These are phyloP conservation scores for Ogataea paraovalis DNA, from an alignment of 805 yeast genomes.

Conservation along the genomic window DNA sequence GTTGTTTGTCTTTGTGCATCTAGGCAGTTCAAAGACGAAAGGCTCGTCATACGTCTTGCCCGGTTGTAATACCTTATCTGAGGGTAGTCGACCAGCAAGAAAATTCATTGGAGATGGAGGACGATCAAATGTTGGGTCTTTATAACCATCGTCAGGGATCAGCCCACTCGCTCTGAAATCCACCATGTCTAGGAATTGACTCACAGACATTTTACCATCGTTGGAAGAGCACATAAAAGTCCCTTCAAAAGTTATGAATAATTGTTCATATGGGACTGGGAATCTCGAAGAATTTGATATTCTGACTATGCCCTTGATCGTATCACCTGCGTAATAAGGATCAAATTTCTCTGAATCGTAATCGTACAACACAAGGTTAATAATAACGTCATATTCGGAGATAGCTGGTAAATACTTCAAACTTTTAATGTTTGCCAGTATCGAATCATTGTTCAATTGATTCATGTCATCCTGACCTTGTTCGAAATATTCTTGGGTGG, in stretches of 20 bases:
- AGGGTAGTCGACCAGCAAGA: conserved; percentile 10
- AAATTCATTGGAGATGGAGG: not conserved
- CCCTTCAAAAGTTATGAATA: conserved; percentile 43
- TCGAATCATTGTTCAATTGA: conserved; percentile 8
- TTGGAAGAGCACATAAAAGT: conserved; percentile 25
- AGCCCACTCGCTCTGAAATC: conserved; percentile 30
- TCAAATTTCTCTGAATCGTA: conserved; percentile 6
- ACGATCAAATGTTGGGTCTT: not conserved
- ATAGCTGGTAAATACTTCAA: conserved; percentile 2
- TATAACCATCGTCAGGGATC: conserved; percentile 5
- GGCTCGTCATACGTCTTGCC: conserved; percentile 11
- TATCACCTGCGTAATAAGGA: conserved; percentile 13
- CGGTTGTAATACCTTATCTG: conserved; percentile 13
- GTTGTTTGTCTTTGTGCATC: conserved; percentile 7
- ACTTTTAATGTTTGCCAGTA: conserved; percentile 8
- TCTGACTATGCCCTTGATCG: conserved; percentile 12
- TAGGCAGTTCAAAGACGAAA: conserved; percentile 18
- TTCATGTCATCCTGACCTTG: not conserved
- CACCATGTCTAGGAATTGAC: conserved; percentile 37
- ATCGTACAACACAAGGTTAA: conserved; percentile 29
- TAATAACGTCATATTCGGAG: conserved; percentile 17
- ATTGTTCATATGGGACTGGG: conserved; percentile 38
- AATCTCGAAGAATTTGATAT: conserved; percentile 10
- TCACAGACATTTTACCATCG: conserved; percentile 12
- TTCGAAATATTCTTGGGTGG: not conserved